A percentile compares a stretch with the other conserved stretches of the same genome.
Evolutionary conservation across 352 stramenopile species (phyloP).

Genomic region (Phytophthora uliginosa): DNA sequence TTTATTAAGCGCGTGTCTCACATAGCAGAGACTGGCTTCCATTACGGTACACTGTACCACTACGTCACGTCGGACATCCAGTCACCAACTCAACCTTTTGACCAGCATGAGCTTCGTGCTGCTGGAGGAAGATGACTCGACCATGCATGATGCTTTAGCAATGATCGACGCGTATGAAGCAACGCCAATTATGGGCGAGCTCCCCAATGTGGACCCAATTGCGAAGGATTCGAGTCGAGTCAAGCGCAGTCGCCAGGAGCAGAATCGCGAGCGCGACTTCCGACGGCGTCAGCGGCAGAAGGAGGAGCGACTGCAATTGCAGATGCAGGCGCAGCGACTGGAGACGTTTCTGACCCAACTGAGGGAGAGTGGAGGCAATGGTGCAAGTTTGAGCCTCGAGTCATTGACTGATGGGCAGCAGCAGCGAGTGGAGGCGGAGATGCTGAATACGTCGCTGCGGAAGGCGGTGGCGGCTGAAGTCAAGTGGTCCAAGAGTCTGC

Average conservation of each 20-base stretch:
- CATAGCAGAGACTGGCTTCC: conserved; percentile 7
- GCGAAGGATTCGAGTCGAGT: not conserved
- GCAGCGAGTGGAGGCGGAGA: conserved; percentile 21
- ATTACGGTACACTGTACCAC: conserved; percentile 5
- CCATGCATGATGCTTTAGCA: conserved; percentile 18
- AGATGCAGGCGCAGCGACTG: conserved; percentile 37
- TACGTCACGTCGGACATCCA: not conserved
- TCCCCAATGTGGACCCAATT: not conserved
- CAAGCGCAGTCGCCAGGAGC: conserved; percentile 9
- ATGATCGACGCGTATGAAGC: conserved; percentile 25
- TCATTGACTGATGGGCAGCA: conserved; percentile 12
- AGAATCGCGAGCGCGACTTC: conserved; percentile 29
- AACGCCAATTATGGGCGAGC: conserved; percentile 11
- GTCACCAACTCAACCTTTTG: conserved; percentile 5
- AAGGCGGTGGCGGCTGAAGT: conserved; percentile 24
- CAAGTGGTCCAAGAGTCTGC: conserved; percentile 35
- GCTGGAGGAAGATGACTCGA: conserved; percentile 23
- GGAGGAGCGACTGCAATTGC: conserved; percentile 31
- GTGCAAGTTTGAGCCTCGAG: not conserved
- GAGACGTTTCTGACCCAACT: conserved; percentile 24
- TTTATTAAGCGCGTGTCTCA: conserved; percentile 1
- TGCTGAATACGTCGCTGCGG: conserved; percentile 27
- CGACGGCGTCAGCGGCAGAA: conserved; percentile 27
- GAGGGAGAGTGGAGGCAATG: conserved; percentile 3
- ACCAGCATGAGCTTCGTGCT: conserved; percentile 31